A percentile compares a stretch with the other conserved stretches of the same genome.
Conservation (phyloP, 2,329 filamentous ascomycete genomes). For the Amylocarpus encephaloides region DNA sequence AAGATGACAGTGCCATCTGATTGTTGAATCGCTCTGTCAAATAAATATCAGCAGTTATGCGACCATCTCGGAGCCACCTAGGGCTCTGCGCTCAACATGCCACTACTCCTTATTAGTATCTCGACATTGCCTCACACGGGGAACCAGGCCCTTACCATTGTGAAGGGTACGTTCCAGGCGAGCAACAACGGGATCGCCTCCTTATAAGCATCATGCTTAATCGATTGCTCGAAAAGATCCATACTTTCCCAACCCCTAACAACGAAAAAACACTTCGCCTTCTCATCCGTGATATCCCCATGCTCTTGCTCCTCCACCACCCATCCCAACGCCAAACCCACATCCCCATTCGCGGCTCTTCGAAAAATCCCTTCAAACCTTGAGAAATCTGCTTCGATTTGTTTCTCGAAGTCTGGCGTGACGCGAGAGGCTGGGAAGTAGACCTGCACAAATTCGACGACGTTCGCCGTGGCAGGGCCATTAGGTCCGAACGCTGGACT, state of each 20-base stretch:
- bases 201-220: slow-evolving; percentile 11
- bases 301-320: slow-evolving; percentile 14
- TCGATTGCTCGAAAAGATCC: slow-evolving; percentile 12
- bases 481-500: slow-evolving; percentile 11
- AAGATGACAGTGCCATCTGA: too few species aligned
- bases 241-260: slow-evolving; percentile 16
- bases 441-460: slow-evolving; percentile 15
- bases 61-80: too few species aligned
- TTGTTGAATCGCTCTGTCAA: too few species aligned
- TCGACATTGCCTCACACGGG: background rate
- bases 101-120: slow-evolving; percentile 10
- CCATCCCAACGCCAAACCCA: slow-evolving; percentile 10
- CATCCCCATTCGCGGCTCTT: slow-evolving; percentile 6
- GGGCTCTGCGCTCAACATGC: slow-evolving; percentile 4
- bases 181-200: slow-evolving; percentile 2
- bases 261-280: slow-evolving; percentile 16
- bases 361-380: slow-evolving; percentile 14
- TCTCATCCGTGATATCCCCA: slow-evolving; percentile 13
- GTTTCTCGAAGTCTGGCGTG: slow-evolving; percentile 14
- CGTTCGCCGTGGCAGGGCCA: slow-evolving; percentile 10
- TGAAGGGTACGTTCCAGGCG: background rate
- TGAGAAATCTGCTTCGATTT: slow-evolving; percentile 14
- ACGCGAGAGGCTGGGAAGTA: slow-evolving; percentile 15
- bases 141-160: background rate
- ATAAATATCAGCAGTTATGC: too few species aligned